These are phyloP conservation scores for Solanum clarkiae DNA, from an alignment of 257 asterid species.

Conservation along the genomic window DNA sequence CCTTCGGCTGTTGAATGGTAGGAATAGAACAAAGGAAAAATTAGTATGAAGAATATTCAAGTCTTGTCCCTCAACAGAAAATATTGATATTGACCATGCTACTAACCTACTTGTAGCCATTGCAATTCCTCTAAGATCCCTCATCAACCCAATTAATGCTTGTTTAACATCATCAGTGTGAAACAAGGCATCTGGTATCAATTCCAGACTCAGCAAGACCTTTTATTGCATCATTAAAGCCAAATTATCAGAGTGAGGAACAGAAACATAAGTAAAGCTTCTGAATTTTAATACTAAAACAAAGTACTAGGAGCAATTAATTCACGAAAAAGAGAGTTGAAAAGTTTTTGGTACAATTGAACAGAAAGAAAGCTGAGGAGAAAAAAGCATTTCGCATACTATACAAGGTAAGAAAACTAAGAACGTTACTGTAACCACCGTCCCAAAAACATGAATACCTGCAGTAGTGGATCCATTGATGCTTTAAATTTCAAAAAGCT, in stretches of 20 bases:
- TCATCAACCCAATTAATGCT: conserved; percentile 89
- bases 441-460: conserved; percentile 28
- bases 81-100: not conserved
- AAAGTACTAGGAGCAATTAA: not conserved
- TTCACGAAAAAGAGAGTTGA: not conserved
- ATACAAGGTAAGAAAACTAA: not conserved
- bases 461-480: conserved; percentile 84
- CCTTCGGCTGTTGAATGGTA: conserved; percentile 49
- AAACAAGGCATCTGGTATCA: conserved; percentile 71
- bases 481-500: conserved; percentile 70
- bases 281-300: not conserved
- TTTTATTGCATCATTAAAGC: conserved; percentile 8
- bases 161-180: conserved; percentile 79
- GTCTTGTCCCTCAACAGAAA: not conserved
- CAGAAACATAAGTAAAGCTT: not conserved
- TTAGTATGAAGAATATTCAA: not conserved
- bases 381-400: not conserved
- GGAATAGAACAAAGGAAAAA: conserved; percentile 5
- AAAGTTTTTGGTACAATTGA: not conserved
- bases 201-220: conserved; percentile 70
- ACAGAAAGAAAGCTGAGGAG: not conserved
- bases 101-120: conserved; percentile 89
- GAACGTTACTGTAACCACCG: not conserved
- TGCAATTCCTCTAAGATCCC: conserved; percentile 91
- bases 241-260: conserved; percentile 1